Evolutionary conservation across 2,329 filamentous ascomycete species (phyloP).

Genomic region (Cercospora janseana): DNA sequence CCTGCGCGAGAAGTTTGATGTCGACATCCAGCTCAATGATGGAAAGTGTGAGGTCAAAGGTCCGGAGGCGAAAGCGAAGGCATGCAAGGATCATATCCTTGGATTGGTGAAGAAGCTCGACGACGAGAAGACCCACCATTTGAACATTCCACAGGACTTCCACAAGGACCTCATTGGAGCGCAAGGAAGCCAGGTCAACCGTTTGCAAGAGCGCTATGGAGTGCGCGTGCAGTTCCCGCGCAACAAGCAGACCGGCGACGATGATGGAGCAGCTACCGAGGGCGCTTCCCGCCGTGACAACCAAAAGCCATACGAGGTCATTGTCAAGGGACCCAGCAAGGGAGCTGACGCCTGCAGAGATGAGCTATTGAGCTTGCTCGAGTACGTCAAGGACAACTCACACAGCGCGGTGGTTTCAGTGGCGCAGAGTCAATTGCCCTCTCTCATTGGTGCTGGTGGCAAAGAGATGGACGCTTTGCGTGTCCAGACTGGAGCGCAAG

Average conservation of each 20-base stretch:
- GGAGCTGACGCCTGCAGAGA: slow-evolving; percentile 89
- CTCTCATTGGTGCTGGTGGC: slow-evolving; percentile 86
- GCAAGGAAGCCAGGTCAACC: slow-evolving; percentile 83
- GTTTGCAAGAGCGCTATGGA: slow-evolving; percentile 86
- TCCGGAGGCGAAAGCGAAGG: slow-evolving; percentile 89
- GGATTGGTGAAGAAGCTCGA: slow-evolving; percentile 77
- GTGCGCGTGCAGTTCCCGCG: slow-evolving; percentile 96
- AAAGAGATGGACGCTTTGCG: slow-evolving; percentile 88
- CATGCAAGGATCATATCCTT: slow-evolving; percentile 77
- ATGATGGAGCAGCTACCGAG: slow-evolving; percentile 70
- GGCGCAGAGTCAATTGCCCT: slow-evolving; percentile 88
- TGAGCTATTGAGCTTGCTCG: slow-evolving; percentile 82
- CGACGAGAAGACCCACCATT: slow-evolving; percentile 80
- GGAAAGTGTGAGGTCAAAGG: slow-evolving; percentile 95
- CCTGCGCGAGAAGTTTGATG: slow-evolving; percentile 66
- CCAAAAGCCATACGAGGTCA: slow-evolving; percentile 83
- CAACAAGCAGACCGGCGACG: slow-evolving; percentile 50
- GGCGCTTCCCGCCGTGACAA: slow-evolving; percentile 62
- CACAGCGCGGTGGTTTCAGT: slow-evolving; percentile 76
- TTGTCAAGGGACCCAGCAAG: slow-evolving; percentile 86
- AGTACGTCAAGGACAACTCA: slow-evolving; percentile 87
- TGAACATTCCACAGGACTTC: slow-evolving; percentile 92
- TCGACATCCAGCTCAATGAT: slow-evolving; percentile 84
- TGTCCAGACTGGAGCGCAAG: slow-evolving; percentile 77
- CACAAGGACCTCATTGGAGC: slow-evolving; percentile 91